Percentiles rank a stretch among this genome's conserved stretches.
Conservation (phyloP, 2,329 filamentous ascomycete genomes). For the Akanthomyces muscarius region DNA sequence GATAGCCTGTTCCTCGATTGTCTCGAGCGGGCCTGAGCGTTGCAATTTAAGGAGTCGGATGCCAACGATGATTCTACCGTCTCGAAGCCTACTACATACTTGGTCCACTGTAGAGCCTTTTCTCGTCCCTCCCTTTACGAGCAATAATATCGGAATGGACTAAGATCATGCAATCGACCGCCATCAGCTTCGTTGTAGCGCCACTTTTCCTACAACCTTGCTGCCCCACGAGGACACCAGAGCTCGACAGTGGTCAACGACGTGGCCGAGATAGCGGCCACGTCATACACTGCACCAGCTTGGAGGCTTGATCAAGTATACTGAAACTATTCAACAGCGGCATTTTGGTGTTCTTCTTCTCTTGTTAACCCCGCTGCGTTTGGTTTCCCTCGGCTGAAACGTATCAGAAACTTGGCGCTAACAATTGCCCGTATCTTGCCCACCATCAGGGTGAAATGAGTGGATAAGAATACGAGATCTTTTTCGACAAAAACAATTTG, state of each 20-base stretch:
- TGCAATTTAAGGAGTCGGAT: neutral
- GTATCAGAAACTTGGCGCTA: slow-evolving; percentile 9
- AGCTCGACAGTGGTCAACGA: neutral
- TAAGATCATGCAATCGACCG: neutral
- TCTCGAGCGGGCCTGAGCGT: neutral
- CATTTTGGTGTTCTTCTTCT: neutral
- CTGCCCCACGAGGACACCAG: neutral
- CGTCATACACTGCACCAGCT: neutral
- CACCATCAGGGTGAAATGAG: neutral
- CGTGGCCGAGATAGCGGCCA: neutral
- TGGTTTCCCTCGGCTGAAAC: slow-evolving; percentile 9
- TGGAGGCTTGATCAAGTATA: neutral
- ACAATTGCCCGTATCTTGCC: neutral
- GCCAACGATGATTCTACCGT: too few species aligned
- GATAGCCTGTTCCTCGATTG: neutral
- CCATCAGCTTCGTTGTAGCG: neutral
- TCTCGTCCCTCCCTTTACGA: neutral
- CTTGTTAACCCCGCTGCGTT: neutral
- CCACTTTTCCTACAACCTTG: neutral
- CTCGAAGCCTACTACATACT: too few species aligned
- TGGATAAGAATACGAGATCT: neutral
- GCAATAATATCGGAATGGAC: neutral
- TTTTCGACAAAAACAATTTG: neutral
- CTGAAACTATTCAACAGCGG: neutral
- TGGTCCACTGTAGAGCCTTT: too few species aligned